Evolutionary conservation across 2,329 filamentous ascomycete species (phyloP), one percentile per base, ranked within the genome.

Genomic region (Akanthomyces uredinophilus): DNA sequence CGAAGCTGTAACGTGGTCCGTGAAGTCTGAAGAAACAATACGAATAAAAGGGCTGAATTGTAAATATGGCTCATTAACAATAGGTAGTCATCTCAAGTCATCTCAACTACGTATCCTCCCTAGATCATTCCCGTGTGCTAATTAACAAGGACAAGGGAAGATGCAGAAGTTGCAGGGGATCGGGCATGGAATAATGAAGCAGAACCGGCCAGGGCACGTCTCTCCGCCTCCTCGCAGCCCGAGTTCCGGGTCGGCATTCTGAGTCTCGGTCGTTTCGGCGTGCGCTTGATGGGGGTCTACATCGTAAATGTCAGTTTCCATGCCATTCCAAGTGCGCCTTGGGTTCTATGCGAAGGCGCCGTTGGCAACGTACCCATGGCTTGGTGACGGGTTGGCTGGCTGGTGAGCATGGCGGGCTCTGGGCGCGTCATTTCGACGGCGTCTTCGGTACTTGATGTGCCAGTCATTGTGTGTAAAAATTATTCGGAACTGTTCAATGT

Each of bases 131-230:
- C 24, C 47, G 22, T 24, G 5, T 46, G 24, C 32, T 13, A 27
- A 27, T 59, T 67, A 71, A 61, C 68, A 70, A 14, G 68, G 67
- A 53, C 68, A 68, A 10, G 68, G 69, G 59, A 72, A 64, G 41
- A 74, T 67, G 64, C 73, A 75, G 64, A 66, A 75, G 62, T 74
- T 68, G 65, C 69, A 70, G 27, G 73, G 73, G n/a, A 75, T 66
- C 3, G 72, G 73, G 55, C 73, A 75, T 4, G 73, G 73, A 37
- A 75, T 73, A 44, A 73, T 71, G 63, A 75, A 76, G 68, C 74
- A 76, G 61, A 75, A 74, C 7, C 74, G 69, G 10, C 73, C 74
- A 5, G 70, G 73, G 60, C 74, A 76, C 46, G 58, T 58, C 43
- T 63, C 65, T 22, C 66, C 64, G 14, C 72, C 72, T 50, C 73